Evolutionary conservation across 805 yeast genomes (phyloP).

Genomic region (Nakazawaea populi): DNA sequence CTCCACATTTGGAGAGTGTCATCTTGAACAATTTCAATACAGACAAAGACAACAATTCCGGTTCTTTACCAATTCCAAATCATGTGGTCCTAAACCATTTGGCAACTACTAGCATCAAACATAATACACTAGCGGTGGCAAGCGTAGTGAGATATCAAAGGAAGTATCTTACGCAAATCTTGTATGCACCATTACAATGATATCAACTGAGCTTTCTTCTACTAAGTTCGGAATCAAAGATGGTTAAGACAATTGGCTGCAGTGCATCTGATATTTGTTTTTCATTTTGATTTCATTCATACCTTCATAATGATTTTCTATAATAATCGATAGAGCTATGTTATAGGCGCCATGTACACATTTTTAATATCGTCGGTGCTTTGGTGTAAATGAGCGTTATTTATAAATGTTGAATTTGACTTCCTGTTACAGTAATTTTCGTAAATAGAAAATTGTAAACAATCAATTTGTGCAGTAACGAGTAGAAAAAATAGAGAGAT

Average conservation of each 20-base stretch:
- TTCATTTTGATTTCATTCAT: too few relatives aligned
- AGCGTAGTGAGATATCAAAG: constrained; percentile 83
- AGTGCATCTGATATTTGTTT: too few relatives aligned
- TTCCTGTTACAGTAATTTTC: neutral
- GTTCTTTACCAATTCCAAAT: constrained; percentile 89
- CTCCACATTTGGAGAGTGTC: constrained; percentile 94
- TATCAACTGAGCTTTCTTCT: too few relatives aligned
- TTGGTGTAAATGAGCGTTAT: too few relatives aligned
- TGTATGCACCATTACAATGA: constrained; percentile 78
- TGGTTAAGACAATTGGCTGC: too few relatives aligned
- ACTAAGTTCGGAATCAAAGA: too few relatives aligned
- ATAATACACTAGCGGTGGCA: constrained; percentile 90
- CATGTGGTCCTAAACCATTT: constrained; percentile 91
- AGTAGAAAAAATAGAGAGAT: neutral
- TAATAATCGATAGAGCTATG: too few relatives aligned
- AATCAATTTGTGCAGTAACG: neutral
- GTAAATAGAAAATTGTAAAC: neutral
- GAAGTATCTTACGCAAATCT: constrained; percentile 85
- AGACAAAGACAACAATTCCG: constrained; percentile 75
- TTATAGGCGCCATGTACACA: too few relatives aligned
- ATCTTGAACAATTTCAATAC: constrained; percentile 69
- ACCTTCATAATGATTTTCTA: too few relatives aligned
- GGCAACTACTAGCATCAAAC: constrained; percentile 94
- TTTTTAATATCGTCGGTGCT: too few relatives aligned
- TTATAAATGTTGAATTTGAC: neutral